Base-by-base conservation (phyloP, 2,329 filamentous ascomycete species). In the Aspergillus vadensis region DNA sequence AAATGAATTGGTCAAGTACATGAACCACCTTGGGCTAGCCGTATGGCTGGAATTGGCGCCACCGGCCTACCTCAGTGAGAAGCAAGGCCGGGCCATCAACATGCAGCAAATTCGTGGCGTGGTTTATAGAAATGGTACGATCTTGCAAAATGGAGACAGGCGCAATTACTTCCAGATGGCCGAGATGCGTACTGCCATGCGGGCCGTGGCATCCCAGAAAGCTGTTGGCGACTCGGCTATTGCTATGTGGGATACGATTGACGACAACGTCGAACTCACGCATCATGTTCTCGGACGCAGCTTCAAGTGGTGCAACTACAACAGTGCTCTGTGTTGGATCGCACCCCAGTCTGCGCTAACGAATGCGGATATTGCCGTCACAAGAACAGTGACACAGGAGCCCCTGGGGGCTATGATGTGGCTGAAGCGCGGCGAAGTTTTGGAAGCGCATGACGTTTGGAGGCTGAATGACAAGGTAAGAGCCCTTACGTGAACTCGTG, bases 331-430 rank as follows among this genome's bases (percentile, higher is more conserved):
- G 9, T 69, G 66, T 38, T 79, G 74, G 74, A 75, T 77, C 44
- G 75, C 72, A 5, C 64, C 70, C 0, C 54, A 65, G 17, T 44
- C 63, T 36, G 72, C 75, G 1, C 51, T 78, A 38, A 66, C 59
- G 3, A 70, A 78, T 60, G 70, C 70, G 1, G 49, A 62, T 3
- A 30, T 63, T 4, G 66, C 70, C 8, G 58, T 58, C 17, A 64
- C 69, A 2, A 53, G 47, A 19, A 59, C 58, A 1, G 41, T 63
- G 17, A 30, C 44, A 9, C 55, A 61, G 14, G 69, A 76, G 55
- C 76, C 76, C 7, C 60, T 79, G 4, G 76, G 76, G 17, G 76
- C 76, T 1, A 68, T 79, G 54, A 72, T 73, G 65, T 79, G 73
- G 72, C 62, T 79, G 60, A 79, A 78, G 62, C 69, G 72, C 14